Evolutionary conservation across 345 rosid genomes (phyloP).

Genomic region (Cardiospermum halicacabum): DNA sequence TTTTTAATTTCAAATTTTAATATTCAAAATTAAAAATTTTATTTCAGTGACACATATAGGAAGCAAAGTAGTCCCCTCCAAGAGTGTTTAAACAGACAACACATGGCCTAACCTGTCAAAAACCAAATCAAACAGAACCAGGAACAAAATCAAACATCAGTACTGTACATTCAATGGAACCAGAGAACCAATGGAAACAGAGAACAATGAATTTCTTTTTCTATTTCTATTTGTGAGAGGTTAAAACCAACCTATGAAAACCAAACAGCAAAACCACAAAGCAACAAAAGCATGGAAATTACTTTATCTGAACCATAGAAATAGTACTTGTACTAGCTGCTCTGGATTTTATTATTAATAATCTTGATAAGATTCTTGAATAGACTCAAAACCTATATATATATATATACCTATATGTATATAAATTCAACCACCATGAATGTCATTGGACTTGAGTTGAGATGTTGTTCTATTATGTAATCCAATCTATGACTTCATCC

Average conservation of each 20-base stretch:
- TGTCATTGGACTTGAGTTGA: no score
- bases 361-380: constrained; percentile 13
- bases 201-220: no score
- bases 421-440: neutral
- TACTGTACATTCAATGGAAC: no score
- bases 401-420: no score
- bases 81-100: neutral
- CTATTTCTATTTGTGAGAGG: neutral
- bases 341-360: neutral
- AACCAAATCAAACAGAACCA: neutral
- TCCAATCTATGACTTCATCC: no score
- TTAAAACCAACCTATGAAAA: constrained; percentile 1
- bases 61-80: neutral
- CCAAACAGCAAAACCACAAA: neutral
- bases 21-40: neutral
- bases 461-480: no score
- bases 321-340: neutral
- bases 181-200: no score
- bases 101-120: neutral
- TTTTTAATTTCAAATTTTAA: no score
- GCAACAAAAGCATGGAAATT: neutral
- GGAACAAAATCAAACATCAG: neutral
- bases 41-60: no score
- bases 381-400: neutral
- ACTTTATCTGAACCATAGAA: neutral